Evolutionary conservation across 495 filamentous ascomycete genomes (phyloP), one percentile per base, ranked within the genome.

Genomic region (Neurospora sp.): DNA sequence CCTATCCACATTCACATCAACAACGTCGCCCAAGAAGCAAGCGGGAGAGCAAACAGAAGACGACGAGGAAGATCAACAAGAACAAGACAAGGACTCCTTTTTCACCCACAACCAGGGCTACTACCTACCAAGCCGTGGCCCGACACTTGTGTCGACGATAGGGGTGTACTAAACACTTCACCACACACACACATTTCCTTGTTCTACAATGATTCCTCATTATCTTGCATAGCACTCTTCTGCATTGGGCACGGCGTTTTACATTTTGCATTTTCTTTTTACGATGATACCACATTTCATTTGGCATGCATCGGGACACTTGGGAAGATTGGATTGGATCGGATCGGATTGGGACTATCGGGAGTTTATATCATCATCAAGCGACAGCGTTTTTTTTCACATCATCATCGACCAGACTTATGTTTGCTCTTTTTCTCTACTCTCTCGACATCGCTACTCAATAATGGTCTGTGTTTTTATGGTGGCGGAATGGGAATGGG

Each of bases 1-100:
- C 41, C 84, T 94, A 70, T 87, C 91, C 74, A 83, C 89, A 44
- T 93, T 95, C 79, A 85, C 72, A 68, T 69, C 74, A 69, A 70
- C 75, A 68, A 73, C 74, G 73, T 65, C 53, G 53, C 14, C 53
- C 53, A 14, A 65, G 7, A 65, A 65, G 53, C 27, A 35, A 31
- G 22, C 48, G 14, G 7, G 12, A 65, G 53, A 35, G 53, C 53
- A 65, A 65, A 65, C 71, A 69, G 41, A 37, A 68, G 39, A 69
- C 31, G 70, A 70, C 40, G 42, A 38, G 35, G 42, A 65, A 48
- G 69, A 37, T 16, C 73, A 73, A 70, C 70, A 73, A 70, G 42
- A 68, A 48, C 82, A 82, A 70, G 82, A 85, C 76, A 84, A 84
- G 72, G 78, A 81, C 72, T 80, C 83, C 73, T 86, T 89, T 75